These are phyloP conservation scores for Xylaria sp. DNA, from an alignment of 2,329 filamentous ascomycete species.

Conservation along the genomic window DNA sequence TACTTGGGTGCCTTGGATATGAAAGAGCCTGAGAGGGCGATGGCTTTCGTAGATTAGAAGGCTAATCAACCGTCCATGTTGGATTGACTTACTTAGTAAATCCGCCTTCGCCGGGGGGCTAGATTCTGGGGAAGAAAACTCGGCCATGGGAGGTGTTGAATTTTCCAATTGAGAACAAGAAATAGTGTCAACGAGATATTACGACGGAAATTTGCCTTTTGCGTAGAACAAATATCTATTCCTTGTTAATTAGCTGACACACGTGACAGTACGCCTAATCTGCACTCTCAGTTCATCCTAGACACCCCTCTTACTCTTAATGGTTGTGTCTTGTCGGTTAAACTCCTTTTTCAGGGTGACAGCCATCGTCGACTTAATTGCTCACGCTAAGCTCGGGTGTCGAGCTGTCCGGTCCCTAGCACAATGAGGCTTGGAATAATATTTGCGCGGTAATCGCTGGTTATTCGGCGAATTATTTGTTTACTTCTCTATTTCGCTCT, in stretches of 20 bases:
- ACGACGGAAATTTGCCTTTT: not conserved
- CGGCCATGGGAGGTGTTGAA: not conserved
- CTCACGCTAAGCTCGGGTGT: not conserved
- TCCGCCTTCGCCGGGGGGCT: not conserved
- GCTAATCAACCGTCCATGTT: not conserved
- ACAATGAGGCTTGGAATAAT: slow-evolving; percentile 7
- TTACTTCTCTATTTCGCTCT: not conserved
- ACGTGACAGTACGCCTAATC: slow-evolving; percentile 29
- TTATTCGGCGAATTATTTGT: not conserved
- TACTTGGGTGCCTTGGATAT: not conserved
- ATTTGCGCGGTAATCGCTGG: not conserved
- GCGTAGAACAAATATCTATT: not conserved
- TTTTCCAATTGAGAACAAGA: not conserved
- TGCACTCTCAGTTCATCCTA: slow-evolving; percentile 4
- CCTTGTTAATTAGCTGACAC: slow-evolving; percentile 24
- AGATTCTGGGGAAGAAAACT: not conserved
- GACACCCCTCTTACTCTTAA: slow-evolving; percentile 13
- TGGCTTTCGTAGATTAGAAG: not conserved
- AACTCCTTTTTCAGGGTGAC: slow-evolving; percentile 7
- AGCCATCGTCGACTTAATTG: slow-evolving; percentile 1
- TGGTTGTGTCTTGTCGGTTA: not conserved
- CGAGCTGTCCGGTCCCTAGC: not conserved
- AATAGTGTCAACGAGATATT: not conserved
- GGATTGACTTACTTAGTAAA: not conserved
- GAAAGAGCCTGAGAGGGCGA: too few relatives aligned